Percentiles rank a stretch among this genome's conserved stretches.
These are phyloP conservation scores for Ophiognomonia clavigignenti-juglandacearum DNA, from an alignment of 2,329 filamentous ascomycete species.

Conservation along the genomic window DNA sequence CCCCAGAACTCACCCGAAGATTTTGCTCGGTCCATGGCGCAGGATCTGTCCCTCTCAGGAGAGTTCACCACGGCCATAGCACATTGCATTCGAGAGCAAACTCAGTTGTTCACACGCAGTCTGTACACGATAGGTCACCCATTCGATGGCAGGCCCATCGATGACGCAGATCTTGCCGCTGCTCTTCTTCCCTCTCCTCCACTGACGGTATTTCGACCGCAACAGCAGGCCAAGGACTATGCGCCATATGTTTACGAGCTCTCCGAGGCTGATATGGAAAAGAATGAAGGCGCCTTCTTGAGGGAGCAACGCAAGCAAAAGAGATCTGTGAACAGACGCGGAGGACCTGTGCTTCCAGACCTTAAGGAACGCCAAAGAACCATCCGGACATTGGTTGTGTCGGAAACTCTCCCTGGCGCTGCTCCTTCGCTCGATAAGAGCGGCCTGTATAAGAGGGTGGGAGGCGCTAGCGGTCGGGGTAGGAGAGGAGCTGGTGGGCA, in stretches of 20 bases:
- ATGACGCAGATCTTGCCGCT: constrained; percentile 82
- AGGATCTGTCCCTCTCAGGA: constrained; percentile 83
- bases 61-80: constrained; percentile 98
- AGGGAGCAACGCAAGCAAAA: constrained; percentile 93
- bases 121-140: constrained; percentile 90
- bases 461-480: constrained; percentile 50
- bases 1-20: constrained; percentile 90
- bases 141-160: constrained; percentile 89
- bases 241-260: constrained; percentile 92
- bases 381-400: constrained; percentile 87
- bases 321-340: constrained; percentile 86
- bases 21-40: constrained; percentile 84
- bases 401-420: constrained; percentile 84
- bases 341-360: constrained; percentile 90
- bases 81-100: constrained; percentile 94
- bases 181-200: constrained; percentile 85
- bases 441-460: constrained; percentile 75
- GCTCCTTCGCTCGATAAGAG: constrained; percentile 77
- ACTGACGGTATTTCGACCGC: constrained; percentile 77
- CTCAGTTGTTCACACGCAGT: constrained; percentile 88
- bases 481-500: constrained; percentile 37
- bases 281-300: constrained; percentile 87
- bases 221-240: constrained; percentile 90
- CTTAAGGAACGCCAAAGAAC: constrained; percentile 92
- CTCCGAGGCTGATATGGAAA: constrained; percentile 82